Evolutionary conservation across 352 stramenopile genomes (phyloP), one percentile per base, ranked within the genome.

Genomic region (Hyaloperonospora brassicae): DNA sequence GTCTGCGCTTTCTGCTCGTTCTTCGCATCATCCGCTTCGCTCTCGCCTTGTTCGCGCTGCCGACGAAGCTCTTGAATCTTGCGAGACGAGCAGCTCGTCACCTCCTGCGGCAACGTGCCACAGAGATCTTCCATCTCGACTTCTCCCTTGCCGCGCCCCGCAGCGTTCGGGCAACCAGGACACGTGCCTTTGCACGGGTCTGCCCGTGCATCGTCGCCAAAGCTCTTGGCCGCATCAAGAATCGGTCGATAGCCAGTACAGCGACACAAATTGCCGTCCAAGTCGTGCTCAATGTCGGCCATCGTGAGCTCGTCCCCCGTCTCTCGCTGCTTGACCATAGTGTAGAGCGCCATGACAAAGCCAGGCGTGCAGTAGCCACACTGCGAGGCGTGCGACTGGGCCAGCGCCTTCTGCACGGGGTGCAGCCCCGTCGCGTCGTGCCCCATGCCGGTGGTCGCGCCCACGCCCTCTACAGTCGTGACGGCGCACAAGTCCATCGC

Each of bases 181-280:
- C 76, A 89, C 21, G 70, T 57, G 11, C 74, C 76, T 47, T 84
- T 86, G 70, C 79, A 90, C 23, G 83, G 72, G 9, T 76, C 68
- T 10, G 75, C 62, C 1, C 34, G 43, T 22, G 70, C 82, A 60
- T 95, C 83, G 11, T 63, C 69, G 5, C 79, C 85, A 50, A 97
- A 91, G 49, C 81, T 90, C 55, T 95, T 93, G 48, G 86, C 85
- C 0, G 86, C 83, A 35, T 97, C 86, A 6, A 93, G 52, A 46
- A 93, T 89, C 10, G 79, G 79, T 12, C 82, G 79, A 49, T 93
- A 93, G 17, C 82, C 82, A 1, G 95, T 98, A 64, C 95, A 98
- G 5, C 95, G 86, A 63, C 95, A 98, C 27, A 98, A 63, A 66
- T 98, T 98, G 23, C 95, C 93, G 70, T 98, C 95, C 62, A 98